These are phyloP conservation scores for Myxozyma vanderwaltii DNA, from an alignment of 805 yeast genomes.

Conservation along the genomic window DNA sequence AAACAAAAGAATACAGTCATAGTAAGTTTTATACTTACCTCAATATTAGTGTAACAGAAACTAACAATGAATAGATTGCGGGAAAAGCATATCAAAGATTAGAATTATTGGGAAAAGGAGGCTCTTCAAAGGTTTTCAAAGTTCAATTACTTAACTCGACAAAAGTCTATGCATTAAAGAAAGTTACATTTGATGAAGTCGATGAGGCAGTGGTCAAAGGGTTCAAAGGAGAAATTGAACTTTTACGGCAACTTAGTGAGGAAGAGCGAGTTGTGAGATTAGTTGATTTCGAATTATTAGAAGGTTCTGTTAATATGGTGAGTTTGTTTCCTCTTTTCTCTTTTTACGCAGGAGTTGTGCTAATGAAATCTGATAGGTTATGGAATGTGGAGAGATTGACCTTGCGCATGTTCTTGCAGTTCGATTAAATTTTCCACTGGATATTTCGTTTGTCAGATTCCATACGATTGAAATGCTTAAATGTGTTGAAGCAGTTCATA, in stretches of 20 bases:
- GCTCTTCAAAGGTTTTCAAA: constrained; percentile 86
- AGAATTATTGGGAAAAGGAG: constrained; percentile 86
- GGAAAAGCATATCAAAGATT: constrained; percentile 67
- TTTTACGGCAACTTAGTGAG: constrained; percentile 60
- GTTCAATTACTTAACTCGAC: constrained; percentile 57
- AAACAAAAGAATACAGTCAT: constrained; percentile 40
- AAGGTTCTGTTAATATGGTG: constrained; percentile 65
- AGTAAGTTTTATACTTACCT: constrained; percentile 47
- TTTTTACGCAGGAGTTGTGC: not conserved
- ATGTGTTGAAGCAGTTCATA: constrained; percentile 88
- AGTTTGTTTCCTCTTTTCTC: not conserved
- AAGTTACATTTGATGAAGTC: constrained; percentile 73
- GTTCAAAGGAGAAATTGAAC: constrained; percentile 86
- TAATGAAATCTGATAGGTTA: constrained; percentile 38
- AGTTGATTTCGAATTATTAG: constrained; percentile 69
- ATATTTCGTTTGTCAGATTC: constrained; percentile 74
- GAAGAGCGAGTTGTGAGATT: constrained; percentile 76
- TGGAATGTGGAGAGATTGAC: constrained; percentile 96
- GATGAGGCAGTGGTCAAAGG: constrained; percentile 74
- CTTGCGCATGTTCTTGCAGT: constrained; percentile 75
- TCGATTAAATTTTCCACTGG: constrained; percentile 56
- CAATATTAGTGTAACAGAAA: not conserved
- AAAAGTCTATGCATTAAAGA: constrained; percentile 73
- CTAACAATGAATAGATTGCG: constrained; percentile 14
- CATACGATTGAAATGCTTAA: constrained; percentile 75